A percentile compares a stretch with the other conserved stretches of the same genome.
Conservation (phyloP, 2,329 filamentous ascomycete genomes). For the Aspergillus cejpii region DNA sequence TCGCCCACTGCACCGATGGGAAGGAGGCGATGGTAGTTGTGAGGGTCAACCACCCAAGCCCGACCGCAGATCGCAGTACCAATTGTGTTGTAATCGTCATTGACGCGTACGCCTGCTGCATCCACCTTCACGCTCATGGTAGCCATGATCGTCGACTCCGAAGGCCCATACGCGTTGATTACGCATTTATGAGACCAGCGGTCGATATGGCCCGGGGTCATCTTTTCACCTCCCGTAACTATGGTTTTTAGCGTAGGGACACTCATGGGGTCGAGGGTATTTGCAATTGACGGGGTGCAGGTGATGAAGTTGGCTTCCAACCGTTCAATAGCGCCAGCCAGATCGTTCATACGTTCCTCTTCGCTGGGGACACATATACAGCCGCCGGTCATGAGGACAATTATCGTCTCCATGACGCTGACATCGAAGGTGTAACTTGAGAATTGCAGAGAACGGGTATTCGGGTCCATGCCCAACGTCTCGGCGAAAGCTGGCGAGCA, state of each 20-base stretch:
- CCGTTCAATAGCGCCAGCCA: constrained; percentile 46
- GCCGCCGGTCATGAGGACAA: constrained; percentile 51
- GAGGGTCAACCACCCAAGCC: constrained; percentile 37
- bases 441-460: constrained; percentile 54
- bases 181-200: constrained; percentile 42
- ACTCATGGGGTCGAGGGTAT: constrained; percentile 39
- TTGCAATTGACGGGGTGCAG: constrained; percentile 55
- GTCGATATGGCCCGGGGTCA: constrained; percentile 37
- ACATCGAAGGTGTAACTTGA: constrained; percentile 53
- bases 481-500: constrained; percentile 48
- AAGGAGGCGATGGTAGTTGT: constrained; percentile 33
- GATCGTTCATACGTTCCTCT: constrained; percentile 45
- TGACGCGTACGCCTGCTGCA: constrained; percentile 24
- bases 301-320: constrained; percentile 50
- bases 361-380: constrained; percentile 54
- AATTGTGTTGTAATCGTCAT: constrained; percentile 29
- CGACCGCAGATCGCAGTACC: constrained; percentile 32
- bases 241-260: constrained; percentile 43
- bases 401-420: constrained; percentile 50
- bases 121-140: constrained; percentile 30
- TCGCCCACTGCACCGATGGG: constrained; percentile 45
- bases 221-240: constrained; percentile 43
- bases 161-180: constrained; percentile 42
- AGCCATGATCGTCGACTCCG: constrained; percentile 36
- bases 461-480: constrained; percentile 45